Conservation (phyloP, 345 rosid genomes). For the Toxicodendron radicans region DNA sequence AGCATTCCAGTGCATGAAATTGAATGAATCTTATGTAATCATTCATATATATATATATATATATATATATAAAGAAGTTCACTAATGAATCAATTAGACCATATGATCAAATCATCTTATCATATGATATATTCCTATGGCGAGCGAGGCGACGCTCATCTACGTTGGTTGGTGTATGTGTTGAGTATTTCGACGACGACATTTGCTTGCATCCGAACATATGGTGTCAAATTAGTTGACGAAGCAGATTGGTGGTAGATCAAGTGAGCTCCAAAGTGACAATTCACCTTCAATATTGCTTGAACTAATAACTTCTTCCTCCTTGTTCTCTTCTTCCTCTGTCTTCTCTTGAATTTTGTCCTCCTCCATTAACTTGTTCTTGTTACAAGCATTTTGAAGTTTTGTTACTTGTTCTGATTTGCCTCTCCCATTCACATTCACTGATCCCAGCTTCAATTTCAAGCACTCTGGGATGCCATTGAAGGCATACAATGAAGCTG, state of each 20-base stretch:
- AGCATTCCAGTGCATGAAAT: conserved; percentile 4
- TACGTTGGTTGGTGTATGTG: background rate
- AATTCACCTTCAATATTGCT: conserved; percentile 40
- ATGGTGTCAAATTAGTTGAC: conserved; percentile 56
- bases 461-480: conserved; percentile 61
- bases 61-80: too few relatives aligned
- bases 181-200: too few relatives aligned
- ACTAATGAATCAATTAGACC: too few relatives aligned
- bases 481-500: conserved; percentile 67
- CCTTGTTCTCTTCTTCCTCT: conserved; percentile 22
- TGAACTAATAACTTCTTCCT: conserved; percentile 21
- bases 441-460: conserved; percentile 37
- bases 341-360: conserved; percentile 8
- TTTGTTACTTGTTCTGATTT: conserved; percentile 33
- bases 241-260: conserved; percentile 61
- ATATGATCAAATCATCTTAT: too few relatives aligned
- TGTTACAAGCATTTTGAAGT: conserved; percentile 39
- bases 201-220: too few relatives aligned
- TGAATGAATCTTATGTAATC: conserved; percentile 1
- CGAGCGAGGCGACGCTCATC: too few relatives aligned
- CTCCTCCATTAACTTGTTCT: conserved; percentile 25
- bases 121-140: too few relatives aligned
- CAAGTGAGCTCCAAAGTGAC: conserved; percentile 63
- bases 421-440: conserved; percentile 25
- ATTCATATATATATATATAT: too few relatives aligned